A percentile compares a stretch with the other conserved stretches of the same genome.
phyloP scores from a whole-genome alignment of 2,329 filamentous ascomycete genomes.

The Pseudogymnoascus sp. region DNA sequence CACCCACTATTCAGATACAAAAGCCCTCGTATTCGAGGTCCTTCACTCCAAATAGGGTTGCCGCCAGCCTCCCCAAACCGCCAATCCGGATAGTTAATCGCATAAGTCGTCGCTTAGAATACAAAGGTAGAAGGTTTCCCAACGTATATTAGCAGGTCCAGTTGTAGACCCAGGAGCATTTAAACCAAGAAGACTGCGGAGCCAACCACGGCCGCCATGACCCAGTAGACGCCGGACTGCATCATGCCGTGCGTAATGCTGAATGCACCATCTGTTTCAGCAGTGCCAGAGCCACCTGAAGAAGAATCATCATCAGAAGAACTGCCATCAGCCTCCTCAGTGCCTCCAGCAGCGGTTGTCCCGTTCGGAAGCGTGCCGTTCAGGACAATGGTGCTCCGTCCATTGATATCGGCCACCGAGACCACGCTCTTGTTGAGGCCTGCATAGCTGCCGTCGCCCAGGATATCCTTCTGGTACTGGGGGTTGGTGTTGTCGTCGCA shows the following conservation, averaged over 20 bases:
- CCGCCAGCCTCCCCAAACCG: background rate
- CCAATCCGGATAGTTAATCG: background rate
- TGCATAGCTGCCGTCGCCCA: slow-evolving; percentile 56
- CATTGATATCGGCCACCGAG: slow-evolving; percentile 53
- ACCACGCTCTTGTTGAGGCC: slow-evolving; percentile 54
- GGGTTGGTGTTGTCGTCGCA: slow-evolving; percentile 60
- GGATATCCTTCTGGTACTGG: slow-evolving; percentile 51
- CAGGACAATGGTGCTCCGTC: slow-evolving; percentile 55
- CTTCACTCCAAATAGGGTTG: background rate
- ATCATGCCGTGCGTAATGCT: slow-evolving; percentile 6
- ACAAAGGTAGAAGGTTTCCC: background rate
- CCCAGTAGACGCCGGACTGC: slow-evolving; percentile 21
- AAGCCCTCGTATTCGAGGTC: background rate
- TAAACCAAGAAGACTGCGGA: slow-evolving; percentile 15
- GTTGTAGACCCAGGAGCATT: background rate
- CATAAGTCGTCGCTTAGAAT: background rate
- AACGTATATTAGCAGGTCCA: background rate
- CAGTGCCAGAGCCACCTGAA: slow-evolving; percentile 18
- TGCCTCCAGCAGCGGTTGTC: slow-evolving; percentile 45
- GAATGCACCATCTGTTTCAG: background rate
- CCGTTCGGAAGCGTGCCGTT: slow-evolving; percentile 69
- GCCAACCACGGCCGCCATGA: slow-evolving; percentile 23
- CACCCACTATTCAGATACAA: background rate
- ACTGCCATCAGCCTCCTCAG: slow-evolving; percentile 29
- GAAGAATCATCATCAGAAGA: too few relatives aligned